A percentile compares a stretch with the other conserved stretches of the same genome.
phyloP scores from a whole-genome alignment of 139 green algal genomes.

The Chlorella ohadii region DNA sequence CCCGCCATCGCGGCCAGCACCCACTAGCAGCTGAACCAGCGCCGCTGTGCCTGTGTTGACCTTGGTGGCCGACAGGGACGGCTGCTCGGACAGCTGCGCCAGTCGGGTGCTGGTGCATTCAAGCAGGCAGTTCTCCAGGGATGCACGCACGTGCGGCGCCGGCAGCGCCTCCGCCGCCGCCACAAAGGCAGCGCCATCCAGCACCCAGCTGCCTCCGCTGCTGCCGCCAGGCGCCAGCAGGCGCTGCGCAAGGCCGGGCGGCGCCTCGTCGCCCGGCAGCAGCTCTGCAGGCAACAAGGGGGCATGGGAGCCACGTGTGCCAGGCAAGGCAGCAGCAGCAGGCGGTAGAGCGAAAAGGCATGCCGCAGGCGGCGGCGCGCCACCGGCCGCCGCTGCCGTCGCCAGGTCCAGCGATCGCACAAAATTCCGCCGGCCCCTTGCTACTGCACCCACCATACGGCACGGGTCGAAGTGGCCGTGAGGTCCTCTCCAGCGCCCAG shows the following conservation, averaged over 20 bases:
- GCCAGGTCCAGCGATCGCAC: no score
- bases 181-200: conserved; percentile 10
- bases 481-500: no score
- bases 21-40: background rate
- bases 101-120: conserved; percentile 15
- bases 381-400: no score
- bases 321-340: background rate
- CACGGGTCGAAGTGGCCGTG: no score
- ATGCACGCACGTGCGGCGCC: background rate
- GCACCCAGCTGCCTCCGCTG: background rate
- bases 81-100: background rate
- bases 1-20: background rate
- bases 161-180: background rate
- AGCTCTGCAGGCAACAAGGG: background rate
- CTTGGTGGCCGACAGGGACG: background rate
- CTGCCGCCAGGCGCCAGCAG: background rate
- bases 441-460: no score
- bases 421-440: no score
- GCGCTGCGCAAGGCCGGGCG: background rate
- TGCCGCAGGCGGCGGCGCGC: no score
- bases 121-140: conserved; percentile 22
- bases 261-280: background rate
- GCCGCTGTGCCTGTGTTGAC: background rate
- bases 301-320: background rate
- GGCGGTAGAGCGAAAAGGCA: no score